Evolutionary conservation across 2,329 filamentous ascomycete species (phyloP).

Genomic region (Pestalotiopsis sp.): DNA sequence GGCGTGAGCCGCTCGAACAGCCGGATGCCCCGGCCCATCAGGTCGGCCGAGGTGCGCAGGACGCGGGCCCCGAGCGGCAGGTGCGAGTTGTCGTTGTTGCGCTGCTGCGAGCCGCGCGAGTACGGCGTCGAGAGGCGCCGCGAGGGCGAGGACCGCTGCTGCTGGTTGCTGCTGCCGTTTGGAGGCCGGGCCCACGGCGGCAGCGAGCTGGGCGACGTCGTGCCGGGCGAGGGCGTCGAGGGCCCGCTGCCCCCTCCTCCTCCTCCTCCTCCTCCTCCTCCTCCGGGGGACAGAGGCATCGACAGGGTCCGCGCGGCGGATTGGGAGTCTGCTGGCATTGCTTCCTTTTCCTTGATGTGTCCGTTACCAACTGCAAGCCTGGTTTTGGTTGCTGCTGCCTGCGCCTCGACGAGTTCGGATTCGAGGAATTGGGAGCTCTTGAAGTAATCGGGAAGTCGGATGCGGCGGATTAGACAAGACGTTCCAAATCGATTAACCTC

Average conservation of each 20-base stretch:
- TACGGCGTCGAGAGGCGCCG: slow-evolving; percentile 47
- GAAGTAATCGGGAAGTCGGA: neutral
- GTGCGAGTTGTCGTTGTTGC: slow-evolving; percentile 14
- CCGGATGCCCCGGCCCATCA: slow-evolving; percentile 43
- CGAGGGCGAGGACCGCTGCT: slow-evolving; percentile 24
- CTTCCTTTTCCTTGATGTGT: neutral
- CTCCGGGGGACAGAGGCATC: slow-evolving; percentile 37
- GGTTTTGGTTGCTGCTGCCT: neutral
- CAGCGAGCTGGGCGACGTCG: slow-evolving; percentile 38
- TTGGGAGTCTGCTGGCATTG: slow-evolving; percentile 55
- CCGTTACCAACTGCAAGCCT: too few species aligned
- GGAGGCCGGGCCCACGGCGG: slow-evolving; percentile 43
- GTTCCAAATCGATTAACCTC: neutral
- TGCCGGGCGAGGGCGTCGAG: slow-evolving; percentile 27
- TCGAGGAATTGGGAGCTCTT: neutral
- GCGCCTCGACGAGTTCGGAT: neutral
- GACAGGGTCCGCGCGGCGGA: slow-evolving; percentile 53
- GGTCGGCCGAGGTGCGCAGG: slow-evolving; percentile 42
- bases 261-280: too few species aligned
- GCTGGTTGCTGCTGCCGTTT: slow-evolving; percentile 16
- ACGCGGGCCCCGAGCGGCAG: slow-evolving; percentile 40
- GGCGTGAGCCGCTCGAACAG: slow-evolving; percentile 60
- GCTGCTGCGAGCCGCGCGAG: slow-evolving; percentile 27
- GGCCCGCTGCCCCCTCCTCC: slow-evolving; percentile 21
- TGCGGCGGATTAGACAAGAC: neutral